Evolutionary conservation across 805 yeast genomes (phyloP), one percentile per base, ranked within the genome.

Genomic region (Nakazawaea populi): DNA sequence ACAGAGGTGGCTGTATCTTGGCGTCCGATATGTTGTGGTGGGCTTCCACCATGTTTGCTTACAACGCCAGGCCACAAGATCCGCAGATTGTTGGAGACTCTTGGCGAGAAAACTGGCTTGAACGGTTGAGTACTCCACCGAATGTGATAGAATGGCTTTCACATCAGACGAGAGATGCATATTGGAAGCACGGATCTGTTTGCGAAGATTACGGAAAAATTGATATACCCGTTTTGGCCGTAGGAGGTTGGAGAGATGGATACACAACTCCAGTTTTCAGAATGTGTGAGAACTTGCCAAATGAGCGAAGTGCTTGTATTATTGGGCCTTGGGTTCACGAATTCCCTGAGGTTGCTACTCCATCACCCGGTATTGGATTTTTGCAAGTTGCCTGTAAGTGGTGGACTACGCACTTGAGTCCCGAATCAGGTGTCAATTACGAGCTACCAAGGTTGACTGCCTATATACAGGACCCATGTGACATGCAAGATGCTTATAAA

Each of bases 311-410:
- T 1, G 57, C 63, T 35, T 68, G 67, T 36, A 52, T 73, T 12
- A 66, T 74, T 55, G 77, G 77, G 27, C 78, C 77, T 7, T 74
- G 77, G 78, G 77, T 73, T 44, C 78, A 73, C 55, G 77, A 73
- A 54, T 73, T 65, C 57, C 78, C 77, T 3, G 77, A 73, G 55
- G 68, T 74, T 61, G 77, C 77, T 1, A 71, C 69, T 35, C 77
- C 77, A 6, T 64, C 65, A 8, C 77, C 78, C 34, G 68, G 66
- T 51, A 68, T 73, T 55, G 77, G 76, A 4, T 74, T 68, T 49
- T 72, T 70, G 39, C 75, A 74, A 53, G 46, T 72, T 31, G 68
- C 76, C 1, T 55, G 70, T 37, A 56, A 61, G 28, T 74, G 77
- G 78, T 74, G 70, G 58, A 54, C 58, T 40, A 72, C 72, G 51